Evolutionary conservation across 139 green algal genomes (phyloP), one percentile per base, ranked within the genome.

Genomic region (Volvox reticuliferus): DNA sequence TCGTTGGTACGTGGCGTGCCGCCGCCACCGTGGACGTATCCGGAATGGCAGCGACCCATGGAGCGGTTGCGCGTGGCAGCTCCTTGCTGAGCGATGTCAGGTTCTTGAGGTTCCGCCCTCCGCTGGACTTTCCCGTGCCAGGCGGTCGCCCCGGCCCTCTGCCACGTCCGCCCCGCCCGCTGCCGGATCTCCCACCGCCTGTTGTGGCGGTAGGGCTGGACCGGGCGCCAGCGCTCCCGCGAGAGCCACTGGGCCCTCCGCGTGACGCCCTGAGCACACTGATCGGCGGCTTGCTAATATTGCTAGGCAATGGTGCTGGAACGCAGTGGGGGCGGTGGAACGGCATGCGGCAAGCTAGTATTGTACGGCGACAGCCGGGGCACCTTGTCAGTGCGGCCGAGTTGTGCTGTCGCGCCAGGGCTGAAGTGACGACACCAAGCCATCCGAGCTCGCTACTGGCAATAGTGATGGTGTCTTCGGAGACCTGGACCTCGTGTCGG

Each of bases 371-470:
- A 55, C 86, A 90, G 37, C 76, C 50, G 20, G 86, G 73, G 30
- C 86, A 90, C 12, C 73, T 50, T 1, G 50, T 21, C 1, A 90
- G 86, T 1, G 73, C 69, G 1, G 24, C 6, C 24, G 69, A 19
- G 37, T 55, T 24, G 37, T 9, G 69, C 28, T 73, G 37, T 5
- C 21, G 30, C 2, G 30, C 17, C 0, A 79, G 19, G 24, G 55
- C 71, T 35, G 65, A 30, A 17, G 73, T 84, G 26, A 90, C 73
- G 20, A 75, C 16, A 55, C 86, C 86, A 22, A 90, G 86, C 86
- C 86, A 90, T 79, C 86, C 86, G 16, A 90, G 71, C 24, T 90
- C 86, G 50, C 50, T 62, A 32, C 21, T 69, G 14, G 71, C 12
- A 21, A 69, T 83, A 17, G 86, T 90, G 30, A 63, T 19, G 0